These are phyloP conservation scores for Hortiboletus campestris DNA, from an alignment of 768 basidiomycete species.

Conservation along the genomic window DNA sequence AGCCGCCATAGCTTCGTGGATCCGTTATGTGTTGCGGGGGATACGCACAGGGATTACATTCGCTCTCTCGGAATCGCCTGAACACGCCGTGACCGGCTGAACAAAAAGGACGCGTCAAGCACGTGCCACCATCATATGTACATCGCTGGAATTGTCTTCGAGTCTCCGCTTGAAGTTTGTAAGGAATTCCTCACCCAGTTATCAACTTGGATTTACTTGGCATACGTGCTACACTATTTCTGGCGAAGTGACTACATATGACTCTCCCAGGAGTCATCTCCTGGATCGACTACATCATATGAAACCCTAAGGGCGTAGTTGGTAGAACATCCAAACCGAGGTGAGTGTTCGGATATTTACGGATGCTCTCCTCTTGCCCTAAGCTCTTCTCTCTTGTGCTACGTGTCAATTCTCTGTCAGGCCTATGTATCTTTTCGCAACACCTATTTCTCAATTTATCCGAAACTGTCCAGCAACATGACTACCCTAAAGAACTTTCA, in stretches of 20 bases:
- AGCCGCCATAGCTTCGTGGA: conserved; percentile 11
- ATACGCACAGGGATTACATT: too few species aligned
- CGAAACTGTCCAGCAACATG: conserved; percentile 19
- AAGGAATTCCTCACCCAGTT: too few species aligned
- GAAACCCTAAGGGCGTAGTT: background rate
- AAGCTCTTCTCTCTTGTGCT: background rate
- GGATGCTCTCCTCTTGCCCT: background rate
- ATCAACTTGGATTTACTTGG: background rate
- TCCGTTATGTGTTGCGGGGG: background rate
- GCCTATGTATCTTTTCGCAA: conserved; percentile 15
- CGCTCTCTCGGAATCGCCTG: too few species aligned
- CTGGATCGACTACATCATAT: background rate
- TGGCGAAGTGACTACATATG: background rate
- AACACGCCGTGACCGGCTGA: background rate
- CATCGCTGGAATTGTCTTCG: too few species aligned
- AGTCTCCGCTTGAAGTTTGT: too few species aligned
- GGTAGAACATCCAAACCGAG: background rate
- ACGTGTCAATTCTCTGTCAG: conserved; percentile 3
- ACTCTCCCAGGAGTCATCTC: background rate
- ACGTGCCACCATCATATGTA: conserved; percentile 12
- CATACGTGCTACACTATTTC: background rate
- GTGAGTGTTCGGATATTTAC: background rate
- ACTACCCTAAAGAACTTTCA: conserved; percentile 44
- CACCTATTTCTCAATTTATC: background rate
- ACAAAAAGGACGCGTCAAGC: conserved; percentile 11